A percentile compares a stretch with the other conserved stretches of the same genome.
Evolutionary conservation across 2,329 filamentous ascomycete genomes (phyloP).

Genomic region (Paradendryphiella salina): DNA sequence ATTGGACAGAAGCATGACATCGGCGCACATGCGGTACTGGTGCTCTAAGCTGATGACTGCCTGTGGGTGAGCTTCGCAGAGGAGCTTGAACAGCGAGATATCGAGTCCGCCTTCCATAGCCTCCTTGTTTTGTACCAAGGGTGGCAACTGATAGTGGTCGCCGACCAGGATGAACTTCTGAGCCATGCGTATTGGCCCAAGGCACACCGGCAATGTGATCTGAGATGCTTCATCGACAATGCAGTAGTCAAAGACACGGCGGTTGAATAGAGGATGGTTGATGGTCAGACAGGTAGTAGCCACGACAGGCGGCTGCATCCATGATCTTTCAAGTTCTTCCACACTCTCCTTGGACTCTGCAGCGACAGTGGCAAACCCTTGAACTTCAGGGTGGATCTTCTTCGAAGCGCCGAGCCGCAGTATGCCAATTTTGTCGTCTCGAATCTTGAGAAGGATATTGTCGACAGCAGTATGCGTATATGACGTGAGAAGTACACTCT

Average conservation of each 20-base stretch:
- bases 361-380: conserved; percentile 79
- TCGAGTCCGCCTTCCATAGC: conserved; percentile 85
- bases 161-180: conserved; percentile 92
- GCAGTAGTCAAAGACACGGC: conserved; percentile 93
- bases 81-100: conserved; percentile 87
- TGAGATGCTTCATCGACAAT: conserved; percentile 98
- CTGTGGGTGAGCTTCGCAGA: conserved; percentile 84
- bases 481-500: conserved; percentile 89
- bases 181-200: conserved; percentile 92
- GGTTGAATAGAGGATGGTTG: conserved; percentile 83
- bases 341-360: conserved; percentile 73
- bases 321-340: conserved; percentile 80
- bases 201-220: conserved; percentile 91
- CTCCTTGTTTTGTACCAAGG: conserved; percentile 88
- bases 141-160: conserved; percentile 94
- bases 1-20: conserved; percentile 94
- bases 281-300: conserved; percentile 94
- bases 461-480: conserved; percentile 98
- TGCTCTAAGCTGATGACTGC: conserved; percentile 92
- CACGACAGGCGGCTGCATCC: conserved; percentile 85
- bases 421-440: conserved; percentile 73
- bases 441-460: conserved; percentile 94
- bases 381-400: conserved; percentile 87
- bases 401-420: conserved; percentile 82
- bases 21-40: conserved; percentile 97